phyloP scores from a whole-genome alignment of 805 yeast genomes.

The Wickerhamomyces bovis region DNA sequence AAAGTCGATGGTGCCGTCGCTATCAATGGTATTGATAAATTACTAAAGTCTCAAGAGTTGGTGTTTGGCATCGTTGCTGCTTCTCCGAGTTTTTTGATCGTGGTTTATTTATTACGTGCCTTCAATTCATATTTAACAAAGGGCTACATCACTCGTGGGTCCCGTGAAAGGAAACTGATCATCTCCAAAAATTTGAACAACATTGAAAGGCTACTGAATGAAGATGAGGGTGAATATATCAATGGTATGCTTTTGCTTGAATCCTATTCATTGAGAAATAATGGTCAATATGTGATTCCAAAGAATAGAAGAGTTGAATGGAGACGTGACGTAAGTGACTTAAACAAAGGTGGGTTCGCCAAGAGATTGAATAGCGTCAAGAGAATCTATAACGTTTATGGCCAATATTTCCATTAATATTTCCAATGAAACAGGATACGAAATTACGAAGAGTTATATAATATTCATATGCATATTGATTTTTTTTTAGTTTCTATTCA shows the following conservation, averaged over 20 bases:
- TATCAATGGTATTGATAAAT: slow-evolving; percentile 80
- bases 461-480: no score
- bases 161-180: slow-evolving; percentile 24
- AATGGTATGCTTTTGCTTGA: slow-evolving; percentile 68
- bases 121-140: slow-evolving; percentile 26
- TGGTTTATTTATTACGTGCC: slow-evolving; percentile 38
- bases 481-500: no score
- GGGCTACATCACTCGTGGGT: slow-evolving; percentile 27
- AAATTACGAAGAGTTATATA: no score
- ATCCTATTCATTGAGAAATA: slow-evolving; percentile 46
- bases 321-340: slow-evolving; percentile 56
- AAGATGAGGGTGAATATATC: slow-evolving; percentile 23
- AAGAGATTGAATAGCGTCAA: slow-evolving; percentile 42
- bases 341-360: slow-evolving; percentile 36
- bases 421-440: no score
- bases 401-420: slow-evolving; percentile 26
- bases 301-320: slow-evolving; percentile 44
- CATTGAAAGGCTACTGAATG: slow-evolving; percentile 47
- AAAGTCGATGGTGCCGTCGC: slow-evolving; percentile 93
- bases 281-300: slow-evolving; percentile 48
- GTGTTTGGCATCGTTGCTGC: slow-evolving; percentile 92
- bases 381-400: slow-evolving; percentile 60
- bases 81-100: slow-evolving; percentile 64
- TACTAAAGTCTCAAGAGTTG: slow-evolving; percentile 84
- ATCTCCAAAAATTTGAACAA: slow-evolving; percentile 44